Conservation (phyloP, 176 grass and related monocot genomes). For the Zea mays region Zm-B73-REFERENCE-NAM-5.0 NC_050105.1:28405001-28405500, state of each 20-base stretch:
- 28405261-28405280: constrained; percentile 46
- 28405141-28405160: constrained; percentile 29
- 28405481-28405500: constrained; percentile 37
- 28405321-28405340: constrained; percentile 66
- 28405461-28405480: constrained; percentile 54
- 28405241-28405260: constrained; percentile 62
- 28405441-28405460: constrained; percentile 52
- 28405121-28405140: constrained; percentile 73
- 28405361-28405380: constrained; percentile 50
- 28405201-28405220: constrained; percentile 58
- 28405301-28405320: constrained; percentile 73
- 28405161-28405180: constrained; percentile 62
- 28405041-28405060: constrained; percentile 36
- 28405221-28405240: constrained; percentile 44
- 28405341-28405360: constrained; percentile 58
- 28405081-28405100: constrained; percentile 41
- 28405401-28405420: constrained; percentile 35
- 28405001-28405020: constrained; percentile 25
- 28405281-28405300: constrained; percentile 35
- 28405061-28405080: neutral
- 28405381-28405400: constrained; percentile 52
- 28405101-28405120: constrained; percentile 73
- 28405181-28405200: constrained; percentile 62
- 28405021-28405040: constrained; percentile 18
- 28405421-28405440: constrained; percentile 60